A percentile compares a stretch with the other conserved stretches of the same genome.
Evolutionary conservation across 2,329 filamentous ascomycete species (phyloP).

Genomic region (Ascochyta pisi): DNA sequence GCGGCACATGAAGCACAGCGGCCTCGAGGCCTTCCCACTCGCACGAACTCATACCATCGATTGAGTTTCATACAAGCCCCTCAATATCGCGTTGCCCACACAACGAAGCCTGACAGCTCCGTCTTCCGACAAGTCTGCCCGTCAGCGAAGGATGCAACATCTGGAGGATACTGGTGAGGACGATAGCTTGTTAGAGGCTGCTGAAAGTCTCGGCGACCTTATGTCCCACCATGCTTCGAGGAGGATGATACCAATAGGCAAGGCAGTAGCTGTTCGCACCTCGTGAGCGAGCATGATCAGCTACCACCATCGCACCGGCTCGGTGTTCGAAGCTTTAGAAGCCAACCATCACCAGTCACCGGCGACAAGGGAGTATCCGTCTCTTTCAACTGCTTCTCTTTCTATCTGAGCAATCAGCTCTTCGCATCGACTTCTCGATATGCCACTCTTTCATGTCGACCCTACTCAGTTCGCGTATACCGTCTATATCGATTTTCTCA

Average conservation of each 20-base stretch:
- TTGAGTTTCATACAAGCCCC: neutral
- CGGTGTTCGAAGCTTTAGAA: neutral
- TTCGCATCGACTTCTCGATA: neutral
- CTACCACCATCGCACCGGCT: no score
- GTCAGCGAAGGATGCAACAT: neutral
- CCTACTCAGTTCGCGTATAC: neutral
- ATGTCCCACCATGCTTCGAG: neutral
- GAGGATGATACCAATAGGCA: no score
- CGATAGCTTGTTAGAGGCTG: neutral
- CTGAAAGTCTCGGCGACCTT: neutral
- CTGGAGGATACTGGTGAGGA: neutral
- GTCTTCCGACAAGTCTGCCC: neutral
- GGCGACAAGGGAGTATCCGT: neutral
- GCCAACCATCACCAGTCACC: neutral
- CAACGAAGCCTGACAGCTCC: neutral
- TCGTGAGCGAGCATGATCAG: no score
- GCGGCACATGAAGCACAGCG: neutral
- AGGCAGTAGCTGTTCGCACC: no score
- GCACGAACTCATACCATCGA: neutral
- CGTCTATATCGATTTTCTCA: neutral
- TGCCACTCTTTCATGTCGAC: neutral
- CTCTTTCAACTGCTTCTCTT: neutral
- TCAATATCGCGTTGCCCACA: neutral
- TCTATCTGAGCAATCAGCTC: no score
- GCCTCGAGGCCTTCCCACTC: neutral